Evolutionary conservation across 2,329 filamentous ascomycete species (phyloP), one percentile per base, ranked within the genome.

Genomic region (Aureobasidium sp.): DNA sequence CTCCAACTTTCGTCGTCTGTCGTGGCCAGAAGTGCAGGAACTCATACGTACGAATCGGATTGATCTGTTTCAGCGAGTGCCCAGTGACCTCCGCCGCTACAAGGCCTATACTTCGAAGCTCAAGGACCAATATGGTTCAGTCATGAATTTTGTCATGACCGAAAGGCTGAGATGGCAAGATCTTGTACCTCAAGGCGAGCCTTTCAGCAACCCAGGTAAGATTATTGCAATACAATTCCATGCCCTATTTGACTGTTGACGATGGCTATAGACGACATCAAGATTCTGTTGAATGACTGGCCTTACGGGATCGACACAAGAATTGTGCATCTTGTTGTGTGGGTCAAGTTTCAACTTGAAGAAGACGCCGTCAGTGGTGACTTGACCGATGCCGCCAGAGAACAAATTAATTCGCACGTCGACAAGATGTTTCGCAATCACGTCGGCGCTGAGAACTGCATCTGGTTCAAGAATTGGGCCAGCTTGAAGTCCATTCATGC

Each of bases 391-490:
- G 74, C 80, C 64, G 84, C 85, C 8, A 81, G 86, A 53, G 75
- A 74, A 20, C 78, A 85, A 70, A 89, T 97, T 64, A 84, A 92
- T 46, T 78, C 75, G 5, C 97, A 85, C 71, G 87, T 96, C 46
- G 73, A 81, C 32, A 78, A 74, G 70, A 87, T 78, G 0, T 97
- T 97, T 71, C 78, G 82, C 17, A 73, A 73, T 4, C 74, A 73
- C 44, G 71, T 87, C 36, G 75, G 80, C 27, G 63, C 73, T 8
- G 78, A 79, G 27, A 75, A 81, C 64, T 84, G 89, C 48, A 72
- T 91, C 64, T 97, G 91, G 91, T 97, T 97, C 77, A 95, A 89
- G 78, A 97, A 97, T 70, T 96, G 91, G 91, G 83, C 80, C 60
- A 84, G 82, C 17, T 77, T 97, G 67, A 96, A 96, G 78, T 94